A percentile compares a stretch with the other conserved stretches of the same genome.
Evolutionary conservation across 176 grass and related monocot species (phyloP).

Genomic region (Carex cristatella): DNA sequence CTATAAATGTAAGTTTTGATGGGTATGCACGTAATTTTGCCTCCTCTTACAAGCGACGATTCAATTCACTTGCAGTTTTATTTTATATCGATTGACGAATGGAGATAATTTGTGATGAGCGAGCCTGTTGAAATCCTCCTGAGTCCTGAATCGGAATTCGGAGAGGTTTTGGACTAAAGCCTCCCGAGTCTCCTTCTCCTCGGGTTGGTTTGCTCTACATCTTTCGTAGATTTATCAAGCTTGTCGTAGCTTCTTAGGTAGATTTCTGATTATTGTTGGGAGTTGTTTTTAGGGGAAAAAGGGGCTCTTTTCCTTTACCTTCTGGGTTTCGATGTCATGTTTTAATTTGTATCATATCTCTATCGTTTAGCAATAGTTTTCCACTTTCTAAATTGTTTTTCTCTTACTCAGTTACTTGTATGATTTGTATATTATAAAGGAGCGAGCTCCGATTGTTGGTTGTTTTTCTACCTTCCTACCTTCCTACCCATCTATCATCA

Average conservation of each 20-base stretch:
- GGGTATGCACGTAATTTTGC: no score
- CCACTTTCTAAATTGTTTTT: neutral
- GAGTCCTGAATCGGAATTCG: neutral
- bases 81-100: no score
- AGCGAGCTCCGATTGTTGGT: neutral
- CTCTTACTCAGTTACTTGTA: neutral
- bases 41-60: no score
- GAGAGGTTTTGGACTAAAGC: neutral
- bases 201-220: neutral
- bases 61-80: no score
- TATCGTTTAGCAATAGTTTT: neutral
- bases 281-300: neutral
- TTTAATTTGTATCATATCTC: neutral
- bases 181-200: no score
- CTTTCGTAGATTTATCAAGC: neutral
- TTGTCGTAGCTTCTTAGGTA: neutral
- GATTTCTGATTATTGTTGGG: neutral
- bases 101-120: no score
- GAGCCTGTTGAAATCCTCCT: neutral
- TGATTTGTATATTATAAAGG: neutral
- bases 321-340: neutral
- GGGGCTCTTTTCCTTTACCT: neutral
- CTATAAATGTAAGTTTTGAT: no score
- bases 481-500: neutral
- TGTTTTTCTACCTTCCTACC: neutral